Percentiles rank a stretch among this genome's conserved stretches.
Conservation (phyloP, 192 early-diverging fungal genomes). For the Coemansia sp. region DNA sequence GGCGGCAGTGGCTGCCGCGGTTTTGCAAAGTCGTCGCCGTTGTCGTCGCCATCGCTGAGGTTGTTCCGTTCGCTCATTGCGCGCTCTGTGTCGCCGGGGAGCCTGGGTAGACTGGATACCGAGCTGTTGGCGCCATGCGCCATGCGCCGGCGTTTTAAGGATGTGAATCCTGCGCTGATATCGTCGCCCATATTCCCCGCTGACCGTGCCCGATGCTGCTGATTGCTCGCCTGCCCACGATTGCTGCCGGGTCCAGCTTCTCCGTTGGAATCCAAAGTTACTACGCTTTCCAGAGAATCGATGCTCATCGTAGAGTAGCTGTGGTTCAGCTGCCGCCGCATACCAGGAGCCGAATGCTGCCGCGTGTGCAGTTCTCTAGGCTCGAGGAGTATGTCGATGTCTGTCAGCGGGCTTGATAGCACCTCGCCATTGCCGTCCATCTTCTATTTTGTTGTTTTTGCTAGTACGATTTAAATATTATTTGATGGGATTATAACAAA, state of each 20-base stretch:
- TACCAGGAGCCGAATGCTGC: neutral
- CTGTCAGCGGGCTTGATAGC: neutral
- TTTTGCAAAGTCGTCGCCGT: slow-evolving; percentile 28
- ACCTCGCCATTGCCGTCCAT: neutral
- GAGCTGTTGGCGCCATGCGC: neutral
- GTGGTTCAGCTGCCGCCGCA: neutral
- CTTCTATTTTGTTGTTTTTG: too few relatives aligned
- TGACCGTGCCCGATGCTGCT: neutral
- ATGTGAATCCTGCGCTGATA: neutral
- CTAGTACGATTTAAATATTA: too few relatives aligned
- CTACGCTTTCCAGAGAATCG: neutral
- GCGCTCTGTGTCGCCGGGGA: neutral
- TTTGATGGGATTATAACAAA: too few relatives aligned
- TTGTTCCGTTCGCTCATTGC: neutral
- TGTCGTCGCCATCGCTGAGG: slow-evolving; percentile 4
- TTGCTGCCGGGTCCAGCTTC: neutral
- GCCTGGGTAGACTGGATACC: neutral
- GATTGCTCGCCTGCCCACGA: neutral
- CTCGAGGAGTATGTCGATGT: neutral
- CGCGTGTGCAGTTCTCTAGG: neutral
- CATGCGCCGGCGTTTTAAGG: neutral
- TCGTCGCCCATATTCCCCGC: neutral
- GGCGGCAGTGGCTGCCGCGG: slow-evolving; percentile 3
- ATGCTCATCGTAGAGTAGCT: neutral
- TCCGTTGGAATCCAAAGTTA: neutral